These are phyloP conservation scores for Cladosporium sp. DNA, from an alignment of 2,329 filamentous ascomycete species.

Conservation along the genomic window DNA sequence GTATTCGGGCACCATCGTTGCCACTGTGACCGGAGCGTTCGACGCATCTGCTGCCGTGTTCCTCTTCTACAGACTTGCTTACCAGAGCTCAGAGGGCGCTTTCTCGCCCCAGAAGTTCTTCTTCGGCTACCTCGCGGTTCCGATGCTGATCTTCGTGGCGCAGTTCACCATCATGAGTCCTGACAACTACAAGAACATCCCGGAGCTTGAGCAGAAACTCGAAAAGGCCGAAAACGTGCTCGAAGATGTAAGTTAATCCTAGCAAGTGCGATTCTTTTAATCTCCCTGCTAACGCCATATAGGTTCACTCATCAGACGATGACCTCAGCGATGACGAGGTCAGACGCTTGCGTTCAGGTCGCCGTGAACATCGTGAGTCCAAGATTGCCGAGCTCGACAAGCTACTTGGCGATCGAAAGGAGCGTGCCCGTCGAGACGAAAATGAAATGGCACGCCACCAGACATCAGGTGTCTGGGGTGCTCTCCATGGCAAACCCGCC, in stretches of 20 bases:
- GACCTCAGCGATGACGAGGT: slow-evolving; percentile 54
- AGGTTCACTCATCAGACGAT: slow-evolving; percentile 53
- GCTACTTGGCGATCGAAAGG: slow-evolving; percentile 63
- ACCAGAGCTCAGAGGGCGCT: slow-evolving; percentile 37
- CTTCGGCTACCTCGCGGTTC: slow-evolving; percentile 43
- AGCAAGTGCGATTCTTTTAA: not conserved
- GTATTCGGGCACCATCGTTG: slow-evolving; percentile 46
- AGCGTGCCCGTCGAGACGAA: slow-evolving; percentile 56
- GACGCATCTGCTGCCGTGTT: slow-evolving; percentile 48
- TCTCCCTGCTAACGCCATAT: slow-evolving; percentile 3
- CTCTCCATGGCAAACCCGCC: slow-evolving; percentile 69
- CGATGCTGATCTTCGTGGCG: slow-evolving; percentile 38
- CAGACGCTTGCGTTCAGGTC: slow-evolving; percentile 49
- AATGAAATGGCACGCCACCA: slow-evolving; percentile 19
- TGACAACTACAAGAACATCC: slow-evolving; percentile 51
- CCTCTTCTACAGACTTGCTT: slow-evolving; percentile 44
- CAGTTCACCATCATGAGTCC: slow-evolving; percentile 44
- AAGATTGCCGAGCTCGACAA: slow-evolving; percentile 70
- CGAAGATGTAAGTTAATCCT: slow-evolving; percentile 28
- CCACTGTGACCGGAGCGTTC: slow-evolving; percentile 47
- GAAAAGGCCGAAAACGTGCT: slow-evolving; percentile 59
- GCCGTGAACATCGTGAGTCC: slow-evolving; percentile 57
- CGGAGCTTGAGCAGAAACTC: slow-evolving; percentile 78
- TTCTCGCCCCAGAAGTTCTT: slow-evolving; percentile 48
- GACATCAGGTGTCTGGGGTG: slow-evolving; percentile 70